Percentiles rank a stretch among this genome's conserved stretches.
These are phyloP conservation scores for Sphaerulina vaccinii DNA, from an alignment of 2,329 filamentous ascomycete species.

Conservation along the genomic window DNA sequence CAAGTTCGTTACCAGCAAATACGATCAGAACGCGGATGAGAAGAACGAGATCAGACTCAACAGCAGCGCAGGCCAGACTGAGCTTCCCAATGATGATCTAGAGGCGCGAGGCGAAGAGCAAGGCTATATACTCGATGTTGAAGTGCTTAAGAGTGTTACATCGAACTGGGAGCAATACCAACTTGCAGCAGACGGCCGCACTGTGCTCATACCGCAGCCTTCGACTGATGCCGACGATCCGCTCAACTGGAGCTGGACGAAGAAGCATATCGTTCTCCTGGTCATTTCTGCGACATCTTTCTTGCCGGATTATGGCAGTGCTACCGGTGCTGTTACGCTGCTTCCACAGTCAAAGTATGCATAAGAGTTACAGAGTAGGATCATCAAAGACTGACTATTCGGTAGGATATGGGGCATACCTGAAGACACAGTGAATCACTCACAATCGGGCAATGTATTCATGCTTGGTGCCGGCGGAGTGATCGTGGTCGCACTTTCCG, in stretches of 20 bases:
- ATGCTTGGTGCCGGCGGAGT: constrained; percentile 46
- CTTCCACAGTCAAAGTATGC: constrained; percentile 13
- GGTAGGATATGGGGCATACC: constrained; percentile 14
- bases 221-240: constrained; percentile 25
- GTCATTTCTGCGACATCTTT: constrained; percentile 14
- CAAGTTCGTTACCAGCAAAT: neutral
- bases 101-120: constrained; percentile 30
- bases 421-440: constrained; percentile 12
- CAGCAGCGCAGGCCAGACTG: neutral
- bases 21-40: neutral
- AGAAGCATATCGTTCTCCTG: constrained; percentile 42
- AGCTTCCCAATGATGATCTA: constrained; percentile 26
- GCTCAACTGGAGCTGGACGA: constrained; percentile 32
- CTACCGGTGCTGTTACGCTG: constrained; percentile 14
- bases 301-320: constrained; percentile 19
- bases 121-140: constrained; percentile 38
- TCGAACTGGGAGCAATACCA: constrained; percentile 41
- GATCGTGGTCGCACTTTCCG: constrained; percentile 42
- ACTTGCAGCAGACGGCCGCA: constrained; percentile 33
- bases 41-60: neutral
- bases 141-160: constrained; percentile 34
- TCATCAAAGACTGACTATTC: neutral
- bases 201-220: constrained; percentile 30
- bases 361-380: neutral
- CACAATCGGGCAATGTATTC: constrained; percentile 31